Evolutionary conservation across 2,329 filamentous ascomycete species (phyloP), one percentile per base, ranked within the genome.

Genomic region (Xylariaceae sp.): DNA sequence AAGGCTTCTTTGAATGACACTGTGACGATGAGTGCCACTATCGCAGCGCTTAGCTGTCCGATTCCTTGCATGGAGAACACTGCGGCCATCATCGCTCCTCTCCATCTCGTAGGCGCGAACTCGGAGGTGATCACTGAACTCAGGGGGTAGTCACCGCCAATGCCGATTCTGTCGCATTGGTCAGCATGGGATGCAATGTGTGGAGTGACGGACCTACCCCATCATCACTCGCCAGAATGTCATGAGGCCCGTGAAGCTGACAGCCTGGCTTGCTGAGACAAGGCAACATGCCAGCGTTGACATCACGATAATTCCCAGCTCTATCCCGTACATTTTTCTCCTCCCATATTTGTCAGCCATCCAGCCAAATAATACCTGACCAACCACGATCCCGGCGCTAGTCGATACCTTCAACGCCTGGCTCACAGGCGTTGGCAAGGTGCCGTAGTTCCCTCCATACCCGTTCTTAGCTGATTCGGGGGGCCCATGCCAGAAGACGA

Each of bases 31-130:
- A 91, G 68, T 11, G 85, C 79, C 16, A 90, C 74, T 4, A 89
- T 68, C 19, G 84, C 83, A 11, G 84, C 83, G 16, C 72, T 70
- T 38, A 91, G 79, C 56, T 91, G 86, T n/a, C 87, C 87, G 19
- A 89, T 71, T 36, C 86, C 86, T 56, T 93, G 87, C 85, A 90
- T 90, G 29, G 85, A 85, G 57, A 93, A 93, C 37, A 91, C 86
- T 13, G 84, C 76, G 9, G 82, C 85, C 72, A 93, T 86, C 83
- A 93, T 91, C 43, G 82, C 85, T 47, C 86, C 87, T 54, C 87
- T 76, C 80, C 85, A 89, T 54, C 84, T 79, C 11, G 87, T 91
- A 3, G 85, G 88, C 8, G 87, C 85, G 59, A 91, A 91, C 73
- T 93, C 87, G 9, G 87, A 85, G 4, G 86, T 91, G 50, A 90